Evolutionary conservation across 169 alveolate species (phyloP).

Genomic region (Plasmodium berghei): DNA sequence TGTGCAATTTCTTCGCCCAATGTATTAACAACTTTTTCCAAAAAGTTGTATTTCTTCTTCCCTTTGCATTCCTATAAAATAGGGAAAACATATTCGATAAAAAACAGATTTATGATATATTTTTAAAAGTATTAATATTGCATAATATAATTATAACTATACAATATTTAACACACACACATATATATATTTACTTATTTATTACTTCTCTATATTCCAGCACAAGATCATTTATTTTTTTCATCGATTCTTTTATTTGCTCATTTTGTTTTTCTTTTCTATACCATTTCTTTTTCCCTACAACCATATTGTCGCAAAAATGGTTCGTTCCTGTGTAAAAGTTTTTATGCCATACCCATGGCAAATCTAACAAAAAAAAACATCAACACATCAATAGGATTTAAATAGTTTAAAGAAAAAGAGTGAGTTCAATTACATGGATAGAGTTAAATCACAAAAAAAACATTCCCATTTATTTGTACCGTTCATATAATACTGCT

Average conservation of each 20-base stretch:
- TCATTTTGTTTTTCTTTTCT: constrained; percentile 82
- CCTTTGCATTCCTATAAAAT: constrained; percentile 78
- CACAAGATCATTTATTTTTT: constrained; percentile 60
- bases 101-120: not conserved
- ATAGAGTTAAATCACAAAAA: not conserved
- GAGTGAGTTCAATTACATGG: not conserved
- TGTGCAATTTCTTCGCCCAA: constrained; percentile 90
- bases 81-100: not conserved
- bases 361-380: constrained; percentile 79
- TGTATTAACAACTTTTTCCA: constrained; percentile 87
- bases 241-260: constrained; percentile 40
- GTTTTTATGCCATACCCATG: constrained; percentile 91
- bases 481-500: constrained; percentile 89
- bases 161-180: no score
- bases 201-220: constrained; percentile 70
- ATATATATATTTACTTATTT: no score
- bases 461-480: not conserved
- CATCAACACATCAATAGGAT: not conserved
- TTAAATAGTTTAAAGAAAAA: not conserved
- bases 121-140: no score
- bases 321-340: constrained; percentile 86
- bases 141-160: no score
- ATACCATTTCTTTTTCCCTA: constrained; percentile 89
- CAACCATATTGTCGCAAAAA: constrained; percentile 87
- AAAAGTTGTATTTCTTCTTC: constrained; percentile 83